phyloP scores from a whole-genome alignment of 2,329 filamentous ascomycete species.

The Aspergillus sp. region DNA sequence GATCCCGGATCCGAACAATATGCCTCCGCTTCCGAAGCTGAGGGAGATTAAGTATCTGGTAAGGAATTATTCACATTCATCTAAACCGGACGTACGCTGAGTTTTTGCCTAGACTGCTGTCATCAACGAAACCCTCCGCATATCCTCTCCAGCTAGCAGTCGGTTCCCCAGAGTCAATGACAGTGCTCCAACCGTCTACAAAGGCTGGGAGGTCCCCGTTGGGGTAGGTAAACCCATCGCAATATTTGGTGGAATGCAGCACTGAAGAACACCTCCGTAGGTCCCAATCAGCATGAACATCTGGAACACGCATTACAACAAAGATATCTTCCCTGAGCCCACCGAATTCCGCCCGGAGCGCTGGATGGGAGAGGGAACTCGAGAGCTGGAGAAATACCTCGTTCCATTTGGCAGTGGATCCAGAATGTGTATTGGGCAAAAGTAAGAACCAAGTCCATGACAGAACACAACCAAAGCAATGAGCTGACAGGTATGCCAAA shows the following conservation, averaged over 20 bases:
- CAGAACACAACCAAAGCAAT: no score
- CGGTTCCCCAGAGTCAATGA: background rate
- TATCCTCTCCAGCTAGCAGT: background rate
- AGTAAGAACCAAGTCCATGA: background rate
- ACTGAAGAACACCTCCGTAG: background rate
- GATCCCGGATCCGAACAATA: background rate
- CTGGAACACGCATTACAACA: background rate
- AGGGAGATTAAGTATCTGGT: background rate
- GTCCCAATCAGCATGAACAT: background rate
- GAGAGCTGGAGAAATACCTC: background rate
- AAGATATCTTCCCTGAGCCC: background rate
- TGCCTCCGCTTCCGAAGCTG: background rate
- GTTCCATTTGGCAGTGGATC: background rate
- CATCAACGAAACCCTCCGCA: background rate
- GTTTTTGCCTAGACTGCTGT: background rate
- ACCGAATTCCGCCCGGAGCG: background rate
- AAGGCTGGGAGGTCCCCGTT: background rate
- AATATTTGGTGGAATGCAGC: no score
- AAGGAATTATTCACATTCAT: background rate
- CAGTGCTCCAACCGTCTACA: background rate
- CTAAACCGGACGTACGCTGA: background rate
- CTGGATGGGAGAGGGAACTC: background rate
- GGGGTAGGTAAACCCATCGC: background rate
- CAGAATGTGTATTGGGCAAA: background rate
- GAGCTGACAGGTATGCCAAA: no score